Base-by-base conservation (phyloP, 1,139 yeast genomes). In the Waltiozyma sp. region DNA sequence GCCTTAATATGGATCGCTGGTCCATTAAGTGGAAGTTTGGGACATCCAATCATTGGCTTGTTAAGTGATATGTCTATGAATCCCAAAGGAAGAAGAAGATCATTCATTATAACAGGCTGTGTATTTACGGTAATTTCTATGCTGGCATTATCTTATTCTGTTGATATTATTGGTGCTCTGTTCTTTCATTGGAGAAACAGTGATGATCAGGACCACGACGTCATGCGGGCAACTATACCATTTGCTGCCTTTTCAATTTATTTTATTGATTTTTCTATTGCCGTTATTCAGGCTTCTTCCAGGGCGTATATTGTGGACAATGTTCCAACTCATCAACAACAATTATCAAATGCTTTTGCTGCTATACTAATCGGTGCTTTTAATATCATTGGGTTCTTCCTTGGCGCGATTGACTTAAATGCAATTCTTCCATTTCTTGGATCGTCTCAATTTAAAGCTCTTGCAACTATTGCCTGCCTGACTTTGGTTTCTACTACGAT, bases 261-360 rank as follows among this genome's bases (percentile, higher is more conserved):
- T 43, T 45, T 72, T 3, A 59, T 77, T 15, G 83, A 77, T 51
- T 72, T 77, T 46, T 69, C 80, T 2, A 71, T 77, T 40, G 73
- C 75, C 47, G 69, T 72, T 2, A 77, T 77, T 38, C 81, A 76
- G 51, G 79, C 82, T 0, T 68, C 78, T n/a, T 63, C 75, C 14
- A 61, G 83, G 14, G 80, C 83, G 0, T 62, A 75, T 28, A 74
- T 77, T 38, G 79, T 76, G 21, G 83, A 77, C 51, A 68, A 72
- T 42, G 70, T 75, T 10, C 75, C 80, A 1, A 60, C 72, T 1
- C 56, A 63, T 24, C 77, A 73, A 48, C 83, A 77, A 48, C 74
- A 72, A 45, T 52, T 60, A 5, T 80, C 82, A 18, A 79, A 79
- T 53, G 86, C 85, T 1, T 78, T 84, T 85, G 87, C 86, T 0